A percentile compares a stretch with the other conserved stretches of the same genome.
phyloP scores from a whole-genome alignment of 345 rosid genomes.

The Durio zibethinus region DNA sequence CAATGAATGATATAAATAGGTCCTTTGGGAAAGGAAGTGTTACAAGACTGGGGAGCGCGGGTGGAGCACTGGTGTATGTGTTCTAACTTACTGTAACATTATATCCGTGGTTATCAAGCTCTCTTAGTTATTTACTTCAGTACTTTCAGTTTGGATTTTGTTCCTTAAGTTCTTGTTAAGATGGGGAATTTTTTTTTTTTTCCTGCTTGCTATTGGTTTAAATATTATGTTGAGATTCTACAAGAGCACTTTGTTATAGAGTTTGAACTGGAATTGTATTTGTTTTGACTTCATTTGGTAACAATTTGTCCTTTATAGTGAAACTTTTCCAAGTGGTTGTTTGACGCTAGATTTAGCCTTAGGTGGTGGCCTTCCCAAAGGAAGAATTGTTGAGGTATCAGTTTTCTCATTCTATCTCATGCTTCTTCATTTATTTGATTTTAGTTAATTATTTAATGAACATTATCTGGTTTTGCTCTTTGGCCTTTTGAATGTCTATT shows the following conservation, averaged over 20 bases:
- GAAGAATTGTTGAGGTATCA: slow-evolving; percentile 88
- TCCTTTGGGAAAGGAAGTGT: slow-evolving; percentile 97
- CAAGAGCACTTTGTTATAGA: background rate
- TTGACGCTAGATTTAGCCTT: slow-evolving; percentile 93
- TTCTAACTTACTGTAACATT: slow-evolving; percentile 13
- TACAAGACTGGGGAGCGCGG: slow-evolving; percentile 91
- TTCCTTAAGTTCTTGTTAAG: background rate
- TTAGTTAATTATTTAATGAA: background rate
- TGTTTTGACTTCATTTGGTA: slow-evolving; percentile 6
- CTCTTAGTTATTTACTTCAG: background rate
- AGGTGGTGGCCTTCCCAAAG: slow-evolving; percentile 94
- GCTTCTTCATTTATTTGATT: background rate
- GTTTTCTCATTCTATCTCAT: slow-evolving; percentile 1
- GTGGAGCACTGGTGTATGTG: slow-evolving; percentile 88
- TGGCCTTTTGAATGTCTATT: background rate
- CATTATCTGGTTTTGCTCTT: background rate
- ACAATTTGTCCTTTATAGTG: slow-evolving; percentile 42
- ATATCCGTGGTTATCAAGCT: background rate
- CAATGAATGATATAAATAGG: slow-evolving; percentile 82
- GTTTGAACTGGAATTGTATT: background rate
- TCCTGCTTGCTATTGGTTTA: background rate
- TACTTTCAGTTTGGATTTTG: background rate
- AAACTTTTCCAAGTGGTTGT: slow-evolving; percentile 91
- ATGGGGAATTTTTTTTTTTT: too few relatives aligned
- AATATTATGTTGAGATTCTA: background rate